phyloP scores from a whole-genome alignment of 2,329 filamentous ascomycete species.

The Xylariomycetidae sp. region DNA sequence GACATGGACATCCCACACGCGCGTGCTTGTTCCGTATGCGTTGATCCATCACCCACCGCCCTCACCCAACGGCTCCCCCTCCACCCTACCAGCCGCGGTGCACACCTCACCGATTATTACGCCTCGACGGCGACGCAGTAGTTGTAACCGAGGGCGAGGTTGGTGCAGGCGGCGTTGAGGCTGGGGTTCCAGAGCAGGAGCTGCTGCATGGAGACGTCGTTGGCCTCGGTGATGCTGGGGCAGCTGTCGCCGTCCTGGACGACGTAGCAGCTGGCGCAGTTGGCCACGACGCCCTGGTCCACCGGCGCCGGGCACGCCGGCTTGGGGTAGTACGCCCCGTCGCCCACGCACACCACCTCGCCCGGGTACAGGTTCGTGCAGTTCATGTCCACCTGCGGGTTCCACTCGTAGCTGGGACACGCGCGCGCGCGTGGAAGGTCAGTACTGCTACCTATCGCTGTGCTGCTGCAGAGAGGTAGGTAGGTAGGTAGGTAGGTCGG shows the following conservation, averaged over 20 bases:
- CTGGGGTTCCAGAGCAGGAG: conserved; percentile 19
- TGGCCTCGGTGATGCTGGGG: conserved; percentile 4
- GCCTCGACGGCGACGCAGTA: conserved; percentile 24
- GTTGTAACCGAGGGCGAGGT: conserved; percentile 19
- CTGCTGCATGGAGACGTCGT: conserved; percentile 10
- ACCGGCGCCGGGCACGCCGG: conserved; percentile 16
- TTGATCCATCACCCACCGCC: no score
- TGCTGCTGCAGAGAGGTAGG: neutral
- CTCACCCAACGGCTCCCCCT: no score
- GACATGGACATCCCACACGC: no score
- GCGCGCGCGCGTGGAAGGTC: neutral
- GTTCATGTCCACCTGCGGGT: conserved; percentile 11
- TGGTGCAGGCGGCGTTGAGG: conserved; percentile 13
- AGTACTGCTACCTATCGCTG: neutral
- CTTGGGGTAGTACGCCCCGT: conserved; percentile 4
- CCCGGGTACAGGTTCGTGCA: conserved; percentile 18
- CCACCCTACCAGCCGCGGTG: no score
- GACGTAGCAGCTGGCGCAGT: conserved; percentile 19
- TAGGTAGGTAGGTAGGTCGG: neutral
- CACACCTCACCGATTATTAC: no score
- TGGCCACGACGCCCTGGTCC: conserved; percentile 7
- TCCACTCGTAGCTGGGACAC: conserved; percentile 9
- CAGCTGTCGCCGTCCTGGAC: conserved; percentile 17
- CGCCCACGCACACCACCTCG: conserved; percentile 16
- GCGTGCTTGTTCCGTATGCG: no score